Evolutionary conservation across 129 eudicot species (phyloP), one percentile per base, ranked within the genome.

Genomic region (Flaveria sonorensis): DNA sequence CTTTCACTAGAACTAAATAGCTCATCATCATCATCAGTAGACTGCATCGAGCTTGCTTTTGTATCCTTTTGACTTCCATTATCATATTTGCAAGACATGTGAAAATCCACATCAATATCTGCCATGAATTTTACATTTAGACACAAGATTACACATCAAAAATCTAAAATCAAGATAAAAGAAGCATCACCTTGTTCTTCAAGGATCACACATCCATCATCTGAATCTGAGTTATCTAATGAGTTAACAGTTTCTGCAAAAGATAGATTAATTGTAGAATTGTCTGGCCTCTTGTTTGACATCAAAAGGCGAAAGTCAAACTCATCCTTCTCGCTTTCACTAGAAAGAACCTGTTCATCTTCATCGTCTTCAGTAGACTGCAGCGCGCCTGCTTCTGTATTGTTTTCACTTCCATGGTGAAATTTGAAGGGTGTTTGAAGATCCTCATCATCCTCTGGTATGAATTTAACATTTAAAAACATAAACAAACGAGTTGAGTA

Each of bases 101-200:
- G 64, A 59, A 70, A 18, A 70, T 70, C 71, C 64, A 61, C 78
- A 51, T 71, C 64, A 51, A 16, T 10, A 20, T 72, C 78, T 71
- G 83, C 18, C 39, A 62, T 40, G 12, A 56, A 56, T 6, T 11
- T 42, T 56, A 3, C 50, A 10, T 4, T 42, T 57, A 59, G 40
- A 46, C 59, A 57, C 32, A 69, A 45, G 42, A 16, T 52, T 20
- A 56, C 8, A 24, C 30, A 55, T 6, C 16, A 52, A 53, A 47
- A 77, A 5, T 52, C 32, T 42, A 55, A 6, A 43, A 56, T 7
- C n/a, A 12, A 71, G 10, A 56, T 21, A 15, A 32, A 71, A 71
- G 32, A 79, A 47, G n/a, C 32, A 61, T 61, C 15, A 79, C 82
- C 82, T 47, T 71, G 52, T 32, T 70, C 71, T 48, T 71, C 66